Evolutionary conservation across 352 stramenopile genomes (phyloP).

Genomic region (Phytophthora hybrid): DNA sequence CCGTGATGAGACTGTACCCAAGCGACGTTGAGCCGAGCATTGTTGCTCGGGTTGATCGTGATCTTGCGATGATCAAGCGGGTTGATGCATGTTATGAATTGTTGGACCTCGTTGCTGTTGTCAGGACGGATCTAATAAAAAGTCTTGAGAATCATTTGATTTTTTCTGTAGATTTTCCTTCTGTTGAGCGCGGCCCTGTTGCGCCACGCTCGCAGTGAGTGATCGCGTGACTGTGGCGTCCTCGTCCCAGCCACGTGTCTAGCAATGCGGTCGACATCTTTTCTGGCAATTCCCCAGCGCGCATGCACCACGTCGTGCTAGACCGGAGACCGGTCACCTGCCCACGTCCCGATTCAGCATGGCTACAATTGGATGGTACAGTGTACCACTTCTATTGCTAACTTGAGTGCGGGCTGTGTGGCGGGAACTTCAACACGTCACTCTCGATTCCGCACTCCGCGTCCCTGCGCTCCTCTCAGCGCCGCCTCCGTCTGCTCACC

Average conservation of each 20-base stretch:
- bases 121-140: constrained; percentile 21
- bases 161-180: constrained; percentile 23
- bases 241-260: too few relatives aligned
- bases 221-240: too few relatives aligned
- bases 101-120: neutral
- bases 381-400: constrained; percentile 4
- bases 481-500: neutral
- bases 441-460: constrained; percentile 29
- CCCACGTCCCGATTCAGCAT: neutral
- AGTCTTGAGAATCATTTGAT: constrained; percentile 1
- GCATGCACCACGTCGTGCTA: neutral
- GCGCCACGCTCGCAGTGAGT: too few relatives aligned
- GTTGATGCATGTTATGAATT: constrained; percentile 26
- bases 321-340: too few relatives aligned
- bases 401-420: constrained; percentile 12
- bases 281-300: too few relatives aligned
- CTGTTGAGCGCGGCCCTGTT: too few relatives aligned
- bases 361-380: neutral
- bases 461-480: constrained; percentile 9
- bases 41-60: constrained; percentile 7
- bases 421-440: constrained; percentile 32
- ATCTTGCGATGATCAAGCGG: constrained; percentile 20
- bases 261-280: too few relatives aligned
- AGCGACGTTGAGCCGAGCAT: neutral
- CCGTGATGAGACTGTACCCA: constrained; percentile 5